Conservation (phyloP, 805 yeast species). For the Candida hungchunana region DNA sequence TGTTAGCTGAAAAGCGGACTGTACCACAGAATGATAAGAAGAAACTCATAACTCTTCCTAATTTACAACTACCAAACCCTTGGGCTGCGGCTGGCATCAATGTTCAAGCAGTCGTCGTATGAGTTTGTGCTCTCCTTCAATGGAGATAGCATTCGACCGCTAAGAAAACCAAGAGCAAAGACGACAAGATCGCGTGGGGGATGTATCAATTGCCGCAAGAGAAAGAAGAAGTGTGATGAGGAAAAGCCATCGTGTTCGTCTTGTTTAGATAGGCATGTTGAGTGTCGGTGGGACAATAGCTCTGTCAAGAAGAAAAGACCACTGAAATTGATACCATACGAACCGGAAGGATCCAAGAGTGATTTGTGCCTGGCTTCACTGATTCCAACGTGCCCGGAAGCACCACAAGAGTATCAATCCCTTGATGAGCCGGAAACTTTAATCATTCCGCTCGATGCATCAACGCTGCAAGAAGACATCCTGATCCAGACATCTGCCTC, state of each 20-base stretch:
- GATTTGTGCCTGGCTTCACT: too few species aligned
- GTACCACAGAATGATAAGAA: too few species aligned
- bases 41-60: too few species aligned
- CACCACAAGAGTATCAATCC: neutral
- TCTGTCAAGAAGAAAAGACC: neutral
- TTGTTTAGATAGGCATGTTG: conserved; percentile 33
- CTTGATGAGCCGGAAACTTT: conserved; percentile 2
- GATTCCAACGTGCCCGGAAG: too few species aligned
- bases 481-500: conserved; percentile 2
- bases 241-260: conserved; percentile 37
- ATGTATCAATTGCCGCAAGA: conserved; percentile 38
- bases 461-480: conserved; percentile 5
- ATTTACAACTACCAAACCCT: too few species aligned
- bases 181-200: conserved; percentile 4
- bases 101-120: too few species aligned
- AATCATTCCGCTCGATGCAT: conserved; percentile 7
- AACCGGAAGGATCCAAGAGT: neutral
- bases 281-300: conserved; percentile 22
- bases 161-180: neutral
- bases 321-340: conserved; percentile 1
- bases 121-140: conserved; percentile 11
- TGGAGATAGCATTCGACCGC: conserved; percentile 1
- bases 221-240: conserved; percentile 65
- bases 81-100: too few species aligned
- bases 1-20: too few species aligned